These are phyloP conservation scores for Skeletonema costatum DNA, from an alignment of 108 stramenopile genomes.

Conservation along the genomic window DNA sequence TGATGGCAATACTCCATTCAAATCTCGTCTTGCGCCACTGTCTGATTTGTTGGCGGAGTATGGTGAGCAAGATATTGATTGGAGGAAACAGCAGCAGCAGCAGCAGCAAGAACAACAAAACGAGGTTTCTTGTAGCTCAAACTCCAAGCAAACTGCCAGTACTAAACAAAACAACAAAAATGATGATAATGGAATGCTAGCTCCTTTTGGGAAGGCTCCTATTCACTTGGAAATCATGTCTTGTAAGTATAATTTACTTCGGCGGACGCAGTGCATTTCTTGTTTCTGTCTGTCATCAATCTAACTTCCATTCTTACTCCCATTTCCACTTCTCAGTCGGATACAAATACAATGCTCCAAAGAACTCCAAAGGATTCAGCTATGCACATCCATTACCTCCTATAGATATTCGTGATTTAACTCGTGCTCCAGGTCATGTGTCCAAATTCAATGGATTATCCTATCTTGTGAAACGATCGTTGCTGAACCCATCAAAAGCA, in stretches of 20 bases:
- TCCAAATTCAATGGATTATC: conserved; percentile 73
- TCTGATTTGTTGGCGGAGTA: conserved; percentile 68
- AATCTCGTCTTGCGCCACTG: conserved; percentile 30
- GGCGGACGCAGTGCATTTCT: neutral
- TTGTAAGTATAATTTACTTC: conserved; percentile 2
- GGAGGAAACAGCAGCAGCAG: conserved; percentile 43
- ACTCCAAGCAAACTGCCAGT: neutral
- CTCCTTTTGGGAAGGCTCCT: conserved; percentile 68
- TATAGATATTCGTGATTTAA: conserved; percentile 66
- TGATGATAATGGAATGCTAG: conserved; percentile 45
- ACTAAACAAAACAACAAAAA: neutral
- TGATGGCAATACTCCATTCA: neutral
- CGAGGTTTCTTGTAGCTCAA: neutral
- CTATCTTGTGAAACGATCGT: conserved; percentile 60
- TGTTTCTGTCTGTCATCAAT: neutral
- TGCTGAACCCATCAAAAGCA: conserved; percentile 41
- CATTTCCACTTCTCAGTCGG: conserved; percentile 36
- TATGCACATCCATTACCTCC: conserved; percentile 66
- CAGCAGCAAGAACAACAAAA: neutral
- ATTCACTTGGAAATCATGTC: conserved; percentile 76
- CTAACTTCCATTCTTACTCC: neutral
- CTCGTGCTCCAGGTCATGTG: conserved; percentile 55
- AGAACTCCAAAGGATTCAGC: conserved; percentile 57
- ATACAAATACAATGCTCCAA: conserved; percentile 71
- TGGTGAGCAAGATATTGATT: conserved; percentile 77